phyloP scores from a whole-genome alignment of 1,284 basidiomycete genomes.

The Heterobasidion parviporum region DNA sequence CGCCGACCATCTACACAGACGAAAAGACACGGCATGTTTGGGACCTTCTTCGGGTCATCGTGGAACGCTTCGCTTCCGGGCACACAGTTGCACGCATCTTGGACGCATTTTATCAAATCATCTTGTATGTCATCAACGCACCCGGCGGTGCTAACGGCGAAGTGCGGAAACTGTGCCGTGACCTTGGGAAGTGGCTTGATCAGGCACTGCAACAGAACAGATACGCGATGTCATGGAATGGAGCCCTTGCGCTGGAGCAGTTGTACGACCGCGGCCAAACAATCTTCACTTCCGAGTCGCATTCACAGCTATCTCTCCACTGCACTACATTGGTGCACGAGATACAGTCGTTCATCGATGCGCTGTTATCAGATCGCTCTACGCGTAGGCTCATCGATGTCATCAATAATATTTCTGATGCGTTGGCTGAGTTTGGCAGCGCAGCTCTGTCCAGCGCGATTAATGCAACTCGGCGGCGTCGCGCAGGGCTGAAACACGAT shows the following conservation, averaged over 20 bases:
- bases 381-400: constrained; percentile 26
- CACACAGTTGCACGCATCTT: constrained; percentile 29
- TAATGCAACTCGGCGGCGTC: constrained; percentile 8
- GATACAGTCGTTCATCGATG: constrained; percentile 22
- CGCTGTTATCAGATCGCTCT: constrained; percentile 26
- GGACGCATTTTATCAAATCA: constrained; percentile 15
- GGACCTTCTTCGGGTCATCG: constrained; percentile 25
- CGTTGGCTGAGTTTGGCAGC: constrained; percentile 15
- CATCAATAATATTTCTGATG: constrained; percentile 20
- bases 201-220: constrained; percentile 25
- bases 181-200: constrained; percentile 27
- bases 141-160: constrained; percentile 14
- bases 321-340: constrained; percentile 23
- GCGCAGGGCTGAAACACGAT: constrained; percentile 22
- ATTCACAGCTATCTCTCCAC: constrained; percentile 19
- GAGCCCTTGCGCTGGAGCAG: constrained; percentile 21
- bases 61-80: constrained; percentile 33
- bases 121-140: constrained; percentile 17
- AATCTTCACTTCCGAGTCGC: constrained; percentile 17
- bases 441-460: constrained; percentile 9
- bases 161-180: constrained; percentile 22
- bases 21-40: constrained; percentile 23
- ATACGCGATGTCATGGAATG: constrained; percentile 25
- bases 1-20: constrained; percentile 20
- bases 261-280: constrained; percentile 29